phyloP scores from a whole-genome alignment of 1,284 basidiomycete genomes.

The Ceratobasidium sp. region DNA sequence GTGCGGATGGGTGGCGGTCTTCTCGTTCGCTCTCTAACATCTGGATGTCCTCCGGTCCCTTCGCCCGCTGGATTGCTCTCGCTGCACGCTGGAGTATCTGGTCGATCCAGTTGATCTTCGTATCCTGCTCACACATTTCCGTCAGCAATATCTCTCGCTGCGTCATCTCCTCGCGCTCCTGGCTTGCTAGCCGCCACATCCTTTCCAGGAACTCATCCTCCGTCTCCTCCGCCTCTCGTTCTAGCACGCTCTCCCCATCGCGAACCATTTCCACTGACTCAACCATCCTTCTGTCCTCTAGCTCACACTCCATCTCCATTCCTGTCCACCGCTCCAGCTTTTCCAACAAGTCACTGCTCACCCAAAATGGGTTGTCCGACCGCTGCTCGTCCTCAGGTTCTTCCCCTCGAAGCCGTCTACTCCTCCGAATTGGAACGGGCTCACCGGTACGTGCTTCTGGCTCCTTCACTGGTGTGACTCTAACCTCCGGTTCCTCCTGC shows the following conservation, averaged over 20 bases:
- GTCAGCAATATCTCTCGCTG: conserved; percentile 37
- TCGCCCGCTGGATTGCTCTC: neutral
- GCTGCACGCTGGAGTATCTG: neutral
- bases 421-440: neutral
- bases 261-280: no score
- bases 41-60: conserved; percentile 1
- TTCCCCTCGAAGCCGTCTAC: neutral
- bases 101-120: neutral
- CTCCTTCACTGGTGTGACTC: neutral
- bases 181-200: conserved; percentile 1
- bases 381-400: neutral
- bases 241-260: no score
- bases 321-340: neutral
- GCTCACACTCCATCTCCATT: neutral
- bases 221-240: neutral
- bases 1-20: neutral
- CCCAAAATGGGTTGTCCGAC: conserved; percentile 2
- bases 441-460: neutral
- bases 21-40: neutral
- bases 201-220: conserved; percentile 13
- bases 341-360: neutral
- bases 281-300: neutral
- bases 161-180: neutral
- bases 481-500: neutral
- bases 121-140: neutral